Conservation (phyloP, 2,329 filamentous ascomycete species). For the Colletotrichum melonis region DNA sequence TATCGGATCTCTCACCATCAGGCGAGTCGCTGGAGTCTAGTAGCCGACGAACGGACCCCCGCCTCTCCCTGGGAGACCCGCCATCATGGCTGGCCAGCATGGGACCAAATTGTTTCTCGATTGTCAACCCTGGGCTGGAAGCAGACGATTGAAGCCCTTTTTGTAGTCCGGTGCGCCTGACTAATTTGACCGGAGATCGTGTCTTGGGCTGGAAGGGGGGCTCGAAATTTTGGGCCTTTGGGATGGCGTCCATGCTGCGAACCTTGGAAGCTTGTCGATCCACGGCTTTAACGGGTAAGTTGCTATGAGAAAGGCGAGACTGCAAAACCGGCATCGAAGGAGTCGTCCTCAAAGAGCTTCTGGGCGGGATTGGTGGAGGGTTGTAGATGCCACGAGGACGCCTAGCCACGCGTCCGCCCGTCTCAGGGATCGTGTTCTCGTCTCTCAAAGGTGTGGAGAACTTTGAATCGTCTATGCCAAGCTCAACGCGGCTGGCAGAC, state of each 20-base stretch:
- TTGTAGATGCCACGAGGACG: neutral
- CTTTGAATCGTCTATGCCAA: neutral
- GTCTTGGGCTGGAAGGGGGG: neutral
- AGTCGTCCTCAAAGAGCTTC: slow-evolving; percentile 16
- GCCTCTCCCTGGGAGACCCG: slow-evolving; percentile 8
- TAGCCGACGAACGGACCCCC: neutral
- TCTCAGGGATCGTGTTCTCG: slow-evolving; percentile 18
- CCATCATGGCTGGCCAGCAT: neutral
- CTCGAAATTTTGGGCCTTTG: neutral
- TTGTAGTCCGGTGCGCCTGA: slow-evolving; percentile 1
- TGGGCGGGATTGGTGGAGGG: slow-evolving; percentile 26
- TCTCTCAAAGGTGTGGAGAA: slow-evolving; percentile 1
- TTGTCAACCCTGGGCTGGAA: slow-evolving; percentile 26
- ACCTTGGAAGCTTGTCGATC: neutral
- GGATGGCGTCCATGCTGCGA: slow-evolving; percentile 3
- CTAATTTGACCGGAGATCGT: slow-evolving; percentile 28
- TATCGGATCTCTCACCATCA: neutral
- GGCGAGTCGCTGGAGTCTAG: slow-evolving; percentile 5
- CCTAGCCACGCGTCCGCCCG: neutral
- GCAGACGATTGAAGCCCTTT: slow-evolving; percentile 1
- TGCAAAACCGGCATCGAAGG: slow-evolving; percentile 28
- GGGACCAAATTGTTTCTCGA: slow-evolving; percentile 16
- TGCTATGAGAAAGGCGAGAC: slow-evolving; percentile 3
- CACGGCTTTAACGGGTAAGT: slow-evolving; percentile 6
- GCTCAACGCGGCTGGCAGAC: slow-evolving; percentile 19